Evolutionary conservation across 2,329 filamentous ascomycete genomes (phyloP).

Genomic region (Colletotrichum lini): DNA sequence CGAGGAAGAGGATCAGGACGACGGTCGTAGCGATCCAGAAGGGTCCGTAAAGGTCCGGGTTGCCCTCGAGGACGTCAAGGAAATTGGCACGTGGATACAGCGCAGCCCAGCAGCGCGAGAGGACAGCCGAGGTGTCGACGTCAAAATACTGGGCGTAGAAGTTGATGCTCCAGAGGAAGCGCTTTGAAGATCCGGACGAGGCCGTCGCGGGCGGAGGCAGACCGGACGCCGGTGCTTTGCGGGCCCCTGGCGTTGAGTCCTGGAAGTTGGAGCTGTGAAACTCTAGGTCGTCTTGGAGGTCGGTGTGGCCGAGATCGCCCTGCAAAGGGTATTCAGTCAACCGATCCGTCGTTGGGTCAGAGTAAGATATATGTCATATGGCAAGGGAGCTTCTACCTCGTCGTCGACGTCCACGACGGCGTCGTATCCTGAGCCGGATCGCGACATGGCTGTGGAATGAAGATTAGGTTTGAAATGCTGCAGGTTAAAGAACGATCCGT

Average conservation of each 20-base stretch:
- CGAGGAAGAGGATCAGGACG: slow-evolving; percentile 93
- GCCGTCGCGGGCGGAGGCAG: slow-evolving; percentile 72
- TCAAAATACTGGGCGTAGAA: slow-evolving; percentile 99
- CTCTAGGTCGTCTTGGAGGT: slow-evolving; percentile 98
- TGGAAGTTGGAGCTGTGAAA: slow-evolving; percentile 95
- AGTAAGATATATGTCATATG: neutral
- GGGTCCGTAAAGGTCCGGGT: slow-evolving; percentile 95
- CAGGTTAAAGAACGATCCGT: neutral
- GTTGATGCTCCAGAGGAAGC: slow-evolving; percentile 90
- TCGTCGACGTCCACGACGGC: slow-evolving; percentile 98
- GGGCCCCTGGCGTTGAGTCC: slow-evolving; percentile 65
- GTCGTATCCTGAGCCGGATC: slow-evolving; percentile 84
- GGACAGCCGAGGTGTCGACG: slow-evolving; percentile 92
- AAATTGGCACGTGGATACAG: slow-evolving; percentile 94
- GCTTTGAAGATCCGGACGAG: slow-evolving; percentile 72
- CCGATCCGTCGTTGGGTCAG: neutral
- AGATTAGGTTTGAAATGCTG: neutral
- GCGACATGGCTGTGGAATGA: slow-evolving; percentile 72
- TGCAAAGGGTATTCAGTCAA: slow-evolving; percentile 56
- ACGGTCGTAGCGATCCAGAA: slow-evolving; percentile 99
- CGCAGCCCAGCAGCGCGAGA: slow-evolving; percentile 89
- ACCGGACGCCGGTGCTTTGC: slow-evolving; percentile 61
- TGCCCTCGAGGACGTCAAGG: slow-evolving; percentile 95
- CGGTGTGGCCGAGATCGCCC: slow-evolving; percentile 98
- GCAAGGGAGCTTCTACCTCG: slow-evolving; percentile 74